A percentile compares a stretch with the other conserved stretches of the same genome.
These are phyloP conservation scores for Draba incana DNA, from an alignment of 345 rosid genomes.

Conservation along the genomic window DNA sequence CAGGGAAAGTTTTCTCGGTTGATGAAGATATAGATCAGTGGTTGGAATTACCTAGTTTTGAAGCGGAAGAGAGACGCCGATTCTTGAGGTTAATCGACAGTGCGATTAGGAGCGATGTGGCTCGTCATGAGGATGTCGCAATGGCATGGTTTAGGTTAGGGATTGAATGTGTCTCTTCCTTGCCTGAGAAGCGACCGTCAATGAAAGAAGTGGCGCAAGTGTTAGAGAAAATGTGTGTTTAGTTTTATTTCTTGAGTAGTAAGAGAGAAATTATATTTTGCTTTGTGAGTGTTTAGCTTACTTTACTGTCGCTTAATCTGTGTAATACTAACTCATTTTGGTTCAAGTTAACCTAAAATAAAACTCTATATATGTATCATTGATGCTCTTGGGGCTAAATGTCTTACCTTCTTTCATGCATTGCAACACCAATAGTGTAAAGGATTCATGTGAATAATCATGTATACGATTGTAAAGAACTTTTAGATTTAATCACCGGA, in stretches of 20 bases:
- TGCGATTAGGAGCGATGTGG: constrained; percentile 61
- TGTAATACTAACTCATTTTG: constrained; percentile 16
- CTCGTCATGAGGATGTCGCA: constrained; percentile 55
- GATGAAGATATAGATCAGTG: constrained; percentile 65
- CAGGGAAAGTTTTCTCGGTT: constrained; percentile 55
- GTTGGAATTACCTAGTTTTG: constrained; percentile 40
- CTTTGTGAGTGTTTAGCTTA: constrained; percentile 11
- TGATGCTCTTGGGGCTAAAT: no score
- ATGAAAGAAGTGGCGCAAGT: constrained; percentile 80
- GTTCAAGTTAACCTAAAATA: constrained; percentile 4
- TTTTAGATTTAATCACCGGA: no score
- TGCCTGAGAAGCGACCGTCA: constrained; percentile 78
- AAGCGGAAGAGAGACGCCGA: constrained; percentile 52
- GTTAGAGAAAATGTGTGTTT: constrained; percentile 55
- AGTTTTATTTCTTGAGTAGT: constrained; percentile 20
- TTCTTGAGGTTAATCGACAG: constrained; percentile 61
- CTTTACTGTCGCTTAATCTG: constrained; percentile 2
- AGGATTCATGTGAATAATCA: no score
- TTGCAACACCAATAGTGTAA: no score
- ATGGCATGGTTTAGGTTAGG: constrained; percentile 69
- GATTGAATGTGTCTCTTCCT: constrained; percentile 65
- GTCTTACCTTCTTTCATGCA: no score
- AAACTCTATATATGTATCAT: background rate
- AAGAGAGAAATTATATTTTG: constrained; percentile 2
- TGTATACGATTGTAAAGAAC: no score